phyloP scores from a whole-genome alignment of 2,329 filamentous ascomycete species.

The Aspergillus piperis region DNA sequence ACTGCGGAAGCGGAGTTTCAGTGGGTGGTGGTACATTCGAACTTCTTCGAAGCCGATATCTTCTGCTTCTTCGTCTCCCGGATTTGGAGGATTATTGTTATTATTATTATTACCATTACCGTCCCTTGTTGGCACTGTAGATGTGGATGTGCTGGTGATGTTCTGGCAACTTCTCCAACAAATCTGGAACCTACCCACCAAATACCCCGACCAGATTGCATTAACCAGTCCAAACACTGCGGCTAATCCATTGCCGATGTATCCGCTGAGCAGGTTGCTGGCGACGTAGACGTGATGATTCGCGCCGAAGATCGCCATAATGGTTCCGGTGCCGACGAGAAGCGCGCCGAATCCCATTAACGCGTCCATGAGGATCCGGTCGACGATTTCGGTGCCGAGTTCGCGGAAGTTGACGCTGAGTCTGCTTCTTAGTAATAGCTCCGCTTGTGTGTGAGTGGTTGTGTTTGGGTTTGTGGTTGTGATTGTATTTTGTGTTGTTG shows the following conservation, averaged over 20 bases:
- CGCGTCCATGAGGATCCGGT: constrained; percentile 55
- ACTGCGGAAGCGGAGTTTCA: constrained; percentile 42
- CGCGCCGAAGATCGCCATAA: constrained; percentile 56
- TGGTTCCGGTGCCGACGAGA: constrained; percentile 54
- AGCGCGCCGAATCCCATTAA: constrained; percentile 54
- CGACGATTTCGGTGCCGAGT: constrained; percentile 53
- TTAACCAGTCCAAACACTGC: constrained; percentile 55
- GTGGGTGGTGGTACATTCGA: constrained; percentile 22
- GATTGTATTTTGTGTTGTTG: too few species aligned
- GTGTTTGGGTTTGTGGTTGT: neutral
- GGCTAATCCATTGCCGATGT: constrained; percentile 56
- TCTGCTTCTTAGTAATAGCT: constrained; percentile 38
- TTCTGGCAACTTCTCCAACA: constrained; percentile 12
- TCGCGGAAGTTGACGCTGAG: constrained; percentile 53
- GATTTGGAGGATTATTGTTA: too few species aligned
- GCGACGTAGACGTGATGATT: constrained; percentile 46
- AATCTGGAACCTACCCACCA: constrained; percentile 42
- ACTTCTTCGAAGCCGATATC: neutral
- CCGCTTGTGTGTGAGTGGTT: constrained; percentile 9
- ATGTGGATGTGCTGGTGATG: constrained; percentile 32
- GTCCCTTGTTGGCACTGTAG: neutral
- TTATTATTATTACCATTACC: too few species aligned
- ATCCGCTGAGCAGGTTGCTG: constrained; percentile 58
- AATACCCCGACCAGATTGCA: constrained; percentile 49
- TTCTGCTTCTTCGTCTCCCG: too few species aligned